Percentiles rank a stretch among this genome's conserved stretches.
Conservation (phyloP, 768 basidiomycete genomes). For the Solioccasus polychromus region DNA sequence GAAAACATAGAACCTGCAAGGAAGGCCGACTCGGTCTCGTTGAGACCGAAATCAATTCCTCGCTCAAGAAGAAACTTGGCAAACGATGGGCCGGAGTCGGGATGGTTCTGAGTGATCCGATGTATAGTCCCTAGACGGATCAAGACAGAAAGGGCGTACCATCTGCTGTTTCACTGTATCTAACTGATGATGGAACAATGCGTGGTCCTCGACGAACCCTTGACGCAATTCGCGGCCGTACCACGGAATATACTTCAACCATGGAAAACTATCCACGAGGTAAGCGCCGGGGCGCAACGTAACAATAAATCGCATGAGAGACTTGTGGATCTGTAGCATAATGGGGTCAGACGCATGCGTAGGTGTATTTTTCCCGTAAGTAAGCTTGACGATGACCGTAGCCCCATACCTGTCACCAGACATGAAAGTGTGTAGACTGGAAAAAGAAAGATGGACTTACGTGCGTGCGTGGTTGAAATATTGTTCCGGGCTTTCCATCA, state of each 20-base stretch:
- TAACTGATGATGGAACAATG: slow-evolving; percentile 46
- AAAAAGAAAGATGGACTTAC: slow-evolving; percentile 37
- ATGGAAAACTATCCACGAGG: slow-evolving; percentile 33
- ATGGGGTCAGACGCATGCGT: slow-evolving; percentile 16
- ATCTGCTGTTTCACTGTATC: slow-evolving; percentile 40
- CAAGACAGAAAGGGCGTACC: slow-evolving; percentile 31
- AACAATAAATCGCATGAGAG: slow-evolving; percentile 16
- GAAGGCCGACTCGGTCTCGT: slow-evolving; percentile 52
- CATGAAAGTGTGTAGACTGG: slow-evolving; percentile 4
- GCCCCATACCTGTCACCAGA: slow-evolving; percentile 14
- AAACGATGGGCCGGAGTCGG: slow-evolving; percentile 41
- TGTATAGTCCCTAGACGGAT: no score
- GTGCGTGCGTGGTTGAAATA: slow-evolving; percentile 27
- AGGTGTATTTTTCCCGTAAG: slow-evolving; percentile 20
- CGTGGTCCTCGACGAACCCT: slow-evolving; percentile 49
- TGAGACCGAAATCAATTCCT: slow-evolving; percentile 45
- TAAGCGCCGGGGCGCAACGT: slow-evolving; percentile 31
- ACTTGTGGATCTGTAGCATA: slow-evolving; percentile 16
- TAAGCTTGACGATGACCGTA: slow-evolving; percentile 11
- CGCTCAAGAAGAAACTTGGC: slow-evolving; percentile 51
- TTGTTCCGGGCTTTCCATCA: slow-evolving; percentile 11
- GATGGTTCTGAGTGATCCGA: slow-evolving; percentile 9
- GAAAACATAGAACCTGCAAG: slow-evolving; percentile 58
- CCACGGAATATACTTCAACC: slow-evolving; percentile 50
- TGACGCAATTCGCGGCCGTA: slow-evolving; percentile 52